These are phyloP conservation scores for Dicorynia guianensis DNA, from an alignment of 306 rosid species.

Conservation along the genomic window DNA sequence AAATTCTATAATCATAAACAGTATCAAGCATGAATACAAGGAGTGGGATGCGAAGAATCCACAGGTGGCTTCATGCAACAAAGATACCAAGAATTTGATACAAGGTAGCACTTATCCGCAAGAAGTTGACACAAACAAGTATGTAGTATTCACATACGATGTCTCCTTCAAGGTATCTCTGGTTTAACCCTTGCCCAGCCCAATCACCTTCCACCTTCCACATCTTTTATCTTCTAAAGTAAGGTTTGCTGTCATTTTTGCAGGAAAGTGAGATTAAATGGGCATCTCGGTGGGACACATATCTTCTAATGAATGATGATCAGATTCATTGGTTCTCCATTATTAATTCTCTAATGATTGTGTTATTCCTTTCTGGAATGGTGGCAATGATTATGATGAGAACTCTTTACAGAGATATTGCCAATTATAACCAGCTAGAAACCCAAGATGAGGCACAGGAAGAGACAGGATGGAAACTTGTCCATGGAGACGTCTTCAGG, in stretches of 20 bases:
- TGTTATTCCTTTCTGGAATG: slow-evolving; percentile 82
- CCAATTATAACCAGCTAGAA: slow-evolving; percentile 78
- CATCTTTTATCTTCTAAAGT: not conserved
- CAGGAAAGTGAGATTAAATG: slow-evolving; percentile 77
- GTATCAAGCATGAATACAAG: slow-evolving; percentile 71
- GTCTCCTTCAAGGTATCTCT: slow-evolving; percentile 69
- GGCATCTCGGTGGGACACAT: slow-evolving; percentile 89
- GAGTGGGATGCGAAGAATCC: slow-evolving; percentile 64
- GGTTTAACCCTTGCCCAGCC: slow-evolving; percentile 6
- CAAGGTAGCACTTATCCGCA: slow-evolving; percentile 70
- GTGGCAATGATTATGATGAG: slow-evolving; percentile 90
- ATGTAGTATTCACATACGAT: slow-evolving; percentile 68
- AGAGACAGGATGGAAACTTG: slow-evolving; percentile 86
- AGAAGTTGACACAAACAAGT: slow-evolving; percentile 68
- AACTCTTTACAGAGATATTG: slow-evolving; percentile 74
- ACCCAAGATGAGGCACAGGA: slow-evolving; percentile 85
- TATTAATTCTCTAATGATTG: slow-evolving; percentile 76
- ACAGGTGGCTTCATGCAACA: slow-evolving; percentile 66
- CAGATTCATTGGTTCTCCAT: slow-evolving; percentile 88
- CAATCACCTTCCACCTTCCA: not conserved
- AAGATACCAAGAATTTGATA: slow-evolving; percentile 63
- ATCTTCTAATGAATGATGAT: slow-evolving; percentile 84
- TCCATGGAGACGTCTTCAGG: slow-evolving; percentile 76
- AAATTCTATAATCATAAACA: slow-evolving; percentile 38
- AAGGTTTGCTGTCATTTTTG: slow-evolving; percentile 12